phyloP scores from a whole-genome alignment of 345 rosid species.

The Euclidium syriacum region DNA sequence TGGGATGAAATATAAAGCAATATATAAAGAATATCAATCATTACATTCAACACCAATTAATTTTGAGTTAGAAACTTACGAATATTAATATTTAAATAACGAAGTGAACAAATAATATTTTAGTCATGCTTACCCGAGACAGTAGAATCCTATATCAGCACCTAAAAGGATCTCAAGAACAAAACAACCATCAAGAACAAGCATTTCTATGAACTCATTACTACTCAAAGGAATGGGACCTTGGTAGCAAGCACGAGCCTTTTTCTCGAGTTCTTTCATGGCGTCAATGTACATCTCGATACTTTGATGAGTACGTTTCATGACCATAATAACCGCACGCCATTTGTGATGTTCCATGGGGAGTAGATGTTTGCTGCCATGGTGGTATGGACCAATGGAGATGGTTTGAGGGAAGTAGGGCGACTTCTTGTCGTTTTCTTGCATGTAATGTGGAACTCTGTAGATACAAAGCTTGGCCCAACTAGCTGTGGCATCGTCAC shows the following conservation, averaged over 20 bases:
- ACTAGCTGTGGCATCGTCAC: conserved; percentile 43
- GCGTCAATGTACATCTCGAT: conserved; percentile 45
- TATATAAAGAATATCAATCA: too few relatives aligned
- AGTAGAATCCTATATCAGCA: conserved; percentile 45
- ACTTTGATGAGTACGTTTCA: conserved; percentile 42
- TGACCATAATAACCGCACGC: conserved; percentile 51
- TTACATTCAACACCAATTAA: too few relatives aligned
- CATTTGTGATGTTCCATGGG: conserved; percentile 68
- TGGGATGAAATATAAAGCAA: too few relatives aligned
- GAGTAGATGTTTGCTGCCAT: conserved; percentile 47
- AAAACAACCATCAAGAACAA: conserved; percentile 73
- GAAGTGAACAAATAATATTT: too few relatives aligned
- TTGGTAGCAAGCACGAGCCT: conserved; percentile 49
- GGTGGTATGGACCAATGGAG: conserved; percentile 70
- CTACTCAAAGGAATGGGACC: conserved; percentile 40
- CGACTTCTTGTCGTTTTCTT: conserved; percentile 47
- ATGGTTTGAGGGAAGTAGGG: conserved; percentile 62
- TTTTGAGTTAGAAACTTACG: too few relatives aligned
- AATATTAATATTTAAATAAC: too few relatives aligned
- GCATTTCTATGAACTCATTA: conserved; percentile 62
- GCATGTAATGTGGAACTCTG: background rate
- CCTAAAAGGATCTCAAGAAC: conserved; percentile 57
- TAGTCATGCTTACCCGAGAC: conserved; percentile 29
- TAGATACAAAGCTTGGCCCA: conserved; percentile 38
- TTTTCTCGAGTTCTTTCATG: conserved; percentile 49